phyloP scores from a whole-genome alignment of 495 filamentous ascomycete species.

The Aspergillus panamensis region DNA sequence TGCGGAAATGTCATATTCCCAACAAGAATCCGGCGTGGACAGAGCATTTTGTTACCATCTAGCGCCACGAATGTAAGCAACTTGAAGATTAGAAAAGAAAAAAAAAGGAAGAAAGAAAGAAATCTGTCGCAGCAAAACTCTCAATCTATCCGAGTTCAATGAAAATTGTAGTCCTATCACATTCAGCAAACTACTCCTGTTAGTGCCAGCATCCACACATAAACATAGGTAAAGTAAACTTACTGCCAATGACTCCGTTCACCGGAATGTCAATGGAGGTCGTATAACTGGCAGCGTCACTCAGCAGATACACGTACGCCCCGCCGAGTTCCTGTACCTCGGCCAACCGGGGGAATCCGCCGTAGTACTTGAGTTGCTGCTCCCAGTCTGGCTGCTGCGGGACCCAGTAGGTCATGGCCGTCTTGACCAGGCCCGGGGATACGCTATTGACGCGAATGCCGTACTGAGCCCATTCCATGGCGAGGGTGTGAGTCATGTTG shows the following conservation, averaged over 20 bases:
- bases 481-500: constrained; percentile 38
- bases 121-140: too few species aligned
- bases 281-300: constrained; percentile 17
- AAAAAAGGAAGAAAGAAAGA: too few species aligned
- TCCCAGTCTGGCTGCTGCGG: constrained; percentile 40
- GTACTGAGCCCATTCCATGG: constrained; percentile 48
- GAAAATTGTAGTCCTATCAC: too few species aligned
- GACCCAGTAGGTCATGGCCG: constrained; percentile 40
- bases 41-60: too few species aligned
- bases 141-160: too few species aligned
- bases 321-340: constrained; percentile 40
- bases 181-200: too few species aligned
- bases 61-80: too few species aligned
- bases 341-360: constrained; percentile 38
- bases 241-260: constrained; percentile 31
- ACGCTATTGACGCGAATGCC: constrained; percentile 45
- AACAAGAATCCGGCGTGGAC: too few species aligned
- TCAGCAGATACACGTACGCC: constrained; percentile 42
- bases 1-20: too few species aligned
- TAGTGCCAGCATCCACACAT: too few species aligned
- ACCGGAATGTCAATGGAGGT: constrained; percentile 9
- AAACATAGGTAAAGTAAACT: too few species aligned
- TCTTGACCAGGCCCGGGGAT: constrained; percentile 38
- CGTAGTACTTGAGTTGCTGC: constrained; percentile 45
- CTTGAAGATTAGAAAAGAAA: too few species aligned